These are phyloP conservation scores for Gremmenia infestans DNA, from an alignment of 2,329 filamentous ascomycete genomes.

Conservation along the genomic window DNA sequence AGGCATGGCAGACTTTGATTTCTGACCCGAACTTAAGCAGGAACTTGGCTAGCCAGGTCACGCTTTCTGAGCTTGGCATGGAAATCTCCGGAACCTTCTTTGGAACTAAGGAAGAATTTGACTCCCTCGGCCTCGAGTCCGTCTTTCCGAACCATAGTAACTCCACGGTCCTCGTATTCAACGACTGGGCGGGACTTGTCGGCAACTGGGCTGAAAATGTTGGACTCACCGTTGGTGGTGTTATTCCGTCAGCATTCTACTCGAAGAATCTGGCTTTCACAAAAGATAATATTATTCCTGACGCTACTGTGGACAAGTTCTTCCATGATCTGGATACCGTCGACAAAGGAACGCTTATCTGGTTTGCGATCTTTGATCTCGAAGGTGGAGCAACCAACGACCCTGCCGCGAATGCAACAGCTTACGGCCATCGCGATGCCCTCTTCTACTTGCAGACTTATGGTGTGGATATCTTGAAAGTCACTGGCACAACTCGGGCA, in stretches of 20 bases:
- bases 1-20: slow-evolving; percentile 54
- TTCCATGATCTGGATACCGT: slow-evolving; percentile 49
- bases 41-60: slow-evolving; percentile 53
- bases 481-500: slow-evolving; percentile 41
- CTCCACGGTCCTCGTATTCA: slow-evolving; percentile 42
- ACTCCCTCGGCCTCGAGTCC: slow-evolving; percentile 43
- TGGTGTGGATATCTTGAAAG: slow-evolving; percentile 43
- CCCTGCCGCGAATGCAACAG: slow-evolving; percentile 48
- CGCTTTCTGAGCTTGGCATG: slow-evolving; percentile 48
- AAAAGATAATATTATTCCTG: slow-evolving; percentile 42
- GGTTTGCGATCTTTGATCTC: slow-evolving; percentile 60
- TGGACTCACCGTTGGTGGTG: slow-evolving; percentile 18
- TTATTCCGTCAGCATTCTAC: slow-evolving; percentile 1
- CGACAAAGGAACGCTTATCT: slow-evolving; percentile 47
- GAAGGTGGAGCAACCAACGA: slow-evolving; percentile 57
- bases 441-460: slow-evolving; percentile 61
- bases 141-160: slow-evolving; percentile 40
- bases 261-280: slow-evolving; percentile 38
- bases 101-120: slow-evolving; percentile 52
- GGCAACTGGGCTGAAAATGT: slow-evolving; percentile 46
- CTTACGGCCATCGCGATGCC: slow-evolving; percentile 60
- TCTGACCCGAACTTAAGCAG: slow-evolving; percentile 50
- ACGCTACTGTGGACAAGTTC: slow-evolving; percentile 41
- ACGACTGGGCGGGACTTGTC: slow-evolving; percentile 59
- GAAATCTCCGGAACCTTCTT: slow-evolving; percentile 58